A percentile compares a stretch with the other conserved stretches of the same genome.
phyloP scores from a whole-genome alignment of 805 yeast species.

The Candida pseudoglaebosa region DNA sequence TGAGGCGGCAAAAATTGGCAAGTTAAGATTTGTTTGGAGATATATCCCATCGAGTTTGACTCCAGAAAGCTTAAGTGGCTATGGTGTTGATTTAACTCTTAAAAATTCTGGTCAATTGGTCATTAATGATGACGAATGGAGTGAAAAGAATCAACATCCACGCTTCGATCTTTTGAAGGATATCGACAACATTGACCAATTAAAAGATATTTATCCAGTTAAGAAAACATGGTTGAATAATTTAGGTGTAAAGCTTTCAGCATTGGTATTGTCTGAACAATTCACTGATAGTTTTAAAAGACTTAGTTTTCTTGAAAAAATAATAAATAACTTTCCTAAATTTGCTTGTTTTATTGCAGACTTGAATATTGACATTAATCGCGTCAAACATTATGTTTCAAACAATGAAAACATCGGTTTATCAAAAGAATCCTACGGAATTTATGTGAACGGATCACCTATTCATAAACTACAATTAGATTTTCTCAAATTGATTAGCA shows the following conservation, averaged over 20 bases:
- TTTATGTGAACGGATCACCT: slow-evolving; percentile 70
- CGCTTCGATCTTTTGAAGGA: slow-evolving; percentile 8
- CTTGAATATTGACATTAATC: slow-evolving; percentile 11
- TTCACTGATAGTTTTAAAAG: slow-evolving; percentile 13
- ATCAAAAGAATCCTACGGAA: slow-evolving; percentile 39
- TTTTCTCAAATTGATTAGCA: slow-evolving; percentile 40
- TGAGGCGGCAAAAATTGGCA: slow-evolving; percentile 58
- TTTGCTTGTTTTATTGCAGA: slow-evolving; percentile 35
- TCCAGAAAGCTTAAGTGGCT: slow-evolving; percentile 47
- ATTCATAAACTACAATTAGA: slow-evolving; percentile 44
- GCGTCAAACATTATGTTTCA: slow-evolving; percentile 21
- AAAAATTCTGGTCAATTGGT: slow-evolving; percentile 67
- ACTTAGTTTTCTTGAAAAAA: slow-evolving; percentile 32
- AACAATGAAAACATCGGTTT: slow-evolving; percentile 36
- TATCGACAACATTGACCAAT: slow-evolving; percentile 10
- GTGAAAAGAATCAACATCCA: slow-evolving; percentile 11
- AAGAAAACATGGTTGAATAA: slow-evolving; percentile 26
- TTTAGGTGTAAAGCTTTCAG: slow-evolving; percentile 39
- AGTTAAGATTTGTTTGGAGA: slow-evolving; percentile 72
- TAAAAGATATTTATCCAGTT: slow-evolving; percentile 24
- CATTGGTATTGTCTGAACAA: slow-evolving; percentile 28
- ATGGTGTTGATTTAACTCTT: slow-evolving; percentile 60
- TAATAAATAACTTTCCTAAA: slow-evolving; percentile 55
- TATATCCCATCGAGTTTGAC: slow-evolving; percentile 43
- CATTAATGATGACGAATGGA: slow-evolving; percentile 53